These are phyloP conservation scores for Penicillium hesseltinei DNA, from an alignment of 2,329 filamentous ascomycete genomes.

Conservation along the genomic window DNA sequence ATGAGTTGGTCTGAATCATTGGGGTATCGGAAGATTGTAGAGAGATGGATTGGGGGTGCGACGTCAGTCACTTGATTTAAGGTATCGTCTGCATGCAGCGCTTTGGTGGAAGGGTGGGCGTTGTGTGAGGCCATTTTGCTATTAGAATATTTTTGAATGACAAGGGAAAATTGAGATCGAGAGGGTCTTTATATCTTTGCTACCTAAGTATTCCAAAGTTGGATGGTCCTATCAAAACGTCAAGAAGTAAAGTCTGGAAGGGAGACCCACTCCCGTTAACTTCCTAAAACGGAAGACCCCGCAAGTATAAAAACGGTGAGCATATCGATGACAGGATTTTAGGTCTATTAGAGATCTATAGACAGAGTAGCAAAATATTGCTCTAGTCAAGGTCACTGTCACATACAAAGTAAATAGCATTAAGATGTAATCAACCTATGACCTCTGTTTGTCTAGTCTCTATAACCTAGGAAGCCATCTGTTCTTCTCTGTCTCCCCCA, in stretches of 20 bases:
- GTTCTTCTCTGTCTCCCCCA: not conserved
- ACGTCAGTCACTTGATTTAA: slow-evolving; percentile 74
- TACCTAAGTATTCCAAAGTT: not conserved
- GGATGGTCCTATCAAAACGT: not conserved
- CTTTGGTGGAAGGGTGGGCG: slow-evolving; percentile 51
- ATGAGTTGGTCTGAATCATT: slow-evolving; percentile 65
- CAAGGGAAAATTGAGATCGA: not conserved
- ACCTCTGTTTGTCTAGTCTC: not conserved
- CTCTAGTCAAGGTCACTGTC: no score
- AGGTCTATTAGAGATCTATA: not conserved
- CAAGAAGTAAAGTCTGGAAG: not conserved
- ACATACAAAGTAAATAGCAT: not conserved
- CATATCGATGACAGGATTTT: not conserved
- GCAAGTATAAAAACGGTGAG: not conserved
- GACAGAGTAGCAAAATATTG: no score
- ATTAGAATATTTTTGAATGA: not conserved
- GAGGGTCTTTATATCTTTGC: not conserved
- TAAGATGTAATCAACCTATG: not conserved
- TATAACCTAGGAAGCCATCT: not conserved
- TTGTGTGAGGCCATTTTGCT: slow-evolving; percentile 22
- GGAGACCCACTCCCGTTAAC: not conserved
- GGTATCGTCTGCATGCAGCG: slow-evolving; percentile 76
- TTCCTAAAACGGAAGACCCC: slow-evolving; percentile 1
- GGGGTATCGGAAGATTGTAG: slow-evolving; percentile 83
- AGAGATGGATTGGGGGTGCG: slow-evolving; percentile 83